Base-by-base conservation (phyloP, 768 basidiomycete genomes). In the Calocybe indica region DNA sequence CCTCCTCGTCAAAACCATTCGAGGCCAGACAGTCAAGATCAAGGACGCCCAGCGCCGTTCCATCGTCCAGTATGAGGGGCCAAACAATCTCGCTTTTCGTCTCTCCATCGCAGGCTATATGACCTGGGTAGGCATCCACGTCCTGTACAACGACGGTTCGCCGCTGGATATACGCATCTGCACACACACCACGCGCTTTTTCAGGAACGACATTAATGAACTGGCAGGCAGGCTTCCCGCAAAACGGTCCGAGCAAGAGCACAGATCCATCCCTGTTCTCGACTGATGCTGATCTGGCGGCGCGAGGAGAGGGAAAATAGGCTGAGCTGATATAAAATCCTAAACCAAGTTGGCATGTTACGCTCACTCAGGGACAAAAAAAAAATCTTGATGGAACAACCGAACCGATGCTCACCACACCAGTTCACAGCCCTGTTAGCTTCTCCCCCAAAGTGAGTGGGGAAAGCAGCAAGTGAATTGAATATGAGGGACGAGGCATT, bases 81-180 rank as follows among this genome's bases (percentile, higher is more conserved):
- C 87, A 70, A 15, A 96, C 93, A 43, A 97, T 81, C 63, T 98
- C 95, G 56, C 88, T 90, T 58, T 85, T 84, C 2, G 94, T 95
- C 45, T 85, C 82, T 14, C 83, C 88, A 55, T 97, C 93, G 59
- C 95, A 97, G 2, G 92, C 90, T 52, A 96, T 95, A 61, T 98
- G 95, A 0, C 94, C 92, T 1, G 90, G 90, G 59, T 92, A 92
- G 7, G 62, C 64, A 22, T 88, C 77, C 13, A 97, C 92, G 50
- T 94, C 78, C 13, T 71, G 66, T 1, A 96, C 90, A n/a, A 92
- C 57, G 5, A 90, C 45, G 0, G 85, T 79, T 53, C 69, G 58
- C 38, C 62, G 64, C 43, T 72, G 72, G 10, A 82, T 46, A 63
- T 80, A 95, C 1, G 85, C 83, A 43, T 83, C 83, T 5, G 91